A percentile compares a stretch with the other conserved stretches of the same genome.
Evolutionary conservation across 2,329 filamentous ascomycete genomes (phyloP).

Genomic region (Chaetomiaceae sp.): DNA sequence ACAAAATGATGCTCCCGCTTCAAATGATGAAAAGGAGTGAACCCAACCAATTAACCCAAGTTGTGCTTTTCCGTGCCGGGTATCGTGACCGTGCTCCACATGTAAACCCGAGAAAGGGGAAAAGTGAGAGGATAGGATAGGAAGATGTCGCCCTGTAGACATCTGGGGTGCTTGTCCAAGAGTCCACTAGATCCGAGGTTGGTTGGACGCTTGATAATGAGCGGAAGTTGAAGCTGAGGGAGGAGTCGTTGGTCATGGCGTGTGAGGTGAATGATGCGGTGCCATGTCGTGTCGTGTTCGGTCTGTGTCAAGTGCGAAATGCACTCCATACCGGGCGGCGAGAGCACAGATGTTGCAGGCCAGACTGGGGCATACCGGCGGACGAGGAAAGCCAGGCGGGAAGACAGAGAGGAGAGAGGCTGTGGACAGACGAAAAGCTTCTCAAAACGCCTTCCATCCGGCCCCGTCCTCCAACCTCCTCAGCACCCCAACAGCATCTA

Average conservation of each 20-base stretch:
- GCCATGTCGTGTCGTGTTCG: too few relatives aligned
- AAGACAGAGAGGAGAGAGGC: too few relatives aligned
- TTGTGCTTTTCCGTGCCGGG: neutral
- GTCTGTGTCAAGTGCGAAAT: too few relatives aligned
- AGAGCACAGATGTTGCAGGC: too few relatives aligned
- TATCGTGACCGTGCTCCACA: neutral
- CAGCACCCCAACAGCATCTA: conserved; percentile 51
- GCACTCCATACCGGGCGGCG: too few relatives aligned
- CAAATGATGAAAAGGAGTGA: neutral
- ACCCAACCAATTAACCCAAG: conserved; percentile 6
- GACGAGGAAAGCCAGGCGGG: too few relatives aligned
- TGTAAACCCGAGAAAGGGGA: neutral
- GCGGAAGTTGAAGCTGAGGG: neutral
- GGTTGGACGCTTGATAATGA: conserved; percentile 3
- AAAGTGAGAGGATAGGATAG: neutral
- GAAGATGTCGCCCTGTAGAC: neutral
- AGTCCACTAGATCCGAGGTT: conserved; percentile 6
- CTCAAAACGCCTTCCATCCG: conserved; percentile 40
- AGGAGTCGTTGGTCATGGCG: too few relatives aligned
- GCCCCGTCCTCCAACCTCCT: conserved; percentile 46
- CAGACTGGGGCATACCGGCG: too few relatives aligned
- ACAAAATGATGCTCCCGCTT: neutral
- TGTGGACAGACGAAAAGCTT: too few relatives aligned
- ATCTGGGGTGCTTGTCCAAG: neutral
- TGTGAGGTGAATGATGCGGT: too few relatives aligned